Conservation (phyloP, 371 early-diverging fungal species). For the Lichtheimia corymbifera region DNA sequence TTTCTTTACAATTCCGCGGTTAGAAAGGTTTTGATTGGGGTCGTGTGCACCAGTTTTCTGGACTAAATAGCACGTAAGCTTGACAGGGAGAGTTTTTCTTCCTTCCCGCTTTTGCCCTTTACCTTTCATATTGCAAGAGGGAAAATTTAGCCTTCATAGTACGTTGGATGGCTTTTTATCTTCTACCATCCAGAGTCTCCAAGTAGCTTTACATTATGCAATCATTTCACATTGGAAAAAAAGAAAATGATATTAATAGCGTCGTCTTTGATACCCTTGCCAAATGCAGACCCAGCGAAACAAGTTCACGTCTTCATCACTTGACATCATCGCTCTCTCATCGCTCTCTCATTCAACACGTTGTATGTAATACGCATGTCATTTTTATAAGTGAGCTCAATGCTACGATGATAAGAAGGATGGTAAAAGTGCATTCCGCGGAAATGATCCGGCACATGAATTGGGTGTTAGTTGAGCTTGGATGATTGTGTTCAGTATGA, state of each 20-base stretch:
- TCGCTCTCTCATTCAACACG: too few relatives aligned
- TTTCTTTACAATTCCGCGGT: slow-evolving; percentile 1
- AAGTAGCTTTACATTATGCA: slow-evolving; percentile 42
- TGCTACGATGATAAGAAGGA: too few relatives aligned
- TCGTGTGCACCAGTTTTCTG: neutral
- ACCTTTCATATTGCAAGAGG: slow-evolving; percentile 25
- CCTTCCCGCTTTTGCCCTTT: slow-evolving; percentile 32
- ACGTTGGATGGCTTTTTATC: slow-evolving; percentile 31
- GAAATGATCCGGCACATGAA: too few relatives aligned
- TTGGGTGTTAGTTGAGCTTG: neutral
- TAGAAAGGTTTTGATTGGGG: neutral
- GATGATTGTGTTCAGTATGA: too few relatives aligned
- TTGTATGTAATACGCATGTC: too few relatives aligned
- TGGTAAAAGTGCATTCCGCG: too few relatives aligned
- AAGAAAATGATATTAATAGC: slow-evolving; percentile 5
- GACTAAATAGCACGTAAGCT: slow-evolving; percentile 6
- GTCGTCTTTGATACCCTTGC: neutral
- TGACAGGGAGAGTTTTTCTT: slow-evolving; percentile 42
- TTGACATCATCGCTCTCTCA: too few relatives aligned
- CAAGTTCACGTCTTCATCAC: too few relatives aligned
- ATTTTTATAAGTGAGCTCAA: too few relatives aligned
- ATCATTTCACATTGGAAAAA: neutral
- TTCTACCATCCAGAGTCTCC: slow-evolving; percentile 46
- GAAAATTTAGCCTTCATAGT: slow-evolving; percentile 47
- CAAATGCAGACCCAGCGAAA: too few relatives aligned